phyloP scores from a whole-genome alignment of 352 stramenopile genomes.

The Pythium myriotylum region DNA sequence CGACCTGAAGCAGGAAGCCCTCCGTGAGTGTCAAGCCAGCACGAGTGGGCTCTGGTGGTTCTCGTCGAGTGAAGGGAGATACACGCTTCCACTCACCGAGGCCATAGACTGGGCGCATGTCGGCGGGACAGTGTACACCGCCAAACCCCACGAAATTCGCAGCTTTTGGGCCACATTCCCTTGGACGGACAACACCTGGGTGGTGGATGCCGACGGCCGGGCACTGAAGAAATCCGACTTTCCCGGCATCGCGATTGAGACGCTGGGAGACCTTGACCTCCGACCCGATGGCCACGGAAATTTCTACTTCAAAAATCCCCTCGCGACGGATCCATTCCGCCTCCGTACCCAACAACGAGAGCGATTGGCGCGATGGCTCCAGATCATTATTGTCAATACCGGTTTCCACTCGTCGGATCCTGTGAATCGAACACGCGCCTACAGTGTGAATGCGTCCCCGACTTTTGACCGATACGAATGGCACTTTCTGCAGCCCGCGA shows the following conservation, averaged over 20 bases:
- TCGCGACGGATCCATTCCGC: neutral
- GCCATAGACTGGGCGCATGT: too few relatives aligned
- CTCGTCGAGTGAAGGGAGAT: too few relatives aligned
- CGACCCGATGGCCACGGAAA: neutral
- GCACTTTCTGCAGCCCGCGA: neutral
- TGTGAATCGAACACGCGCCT: neutral
- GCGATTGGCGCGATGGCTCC: neutral
- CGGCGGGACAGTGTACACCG: neutral
- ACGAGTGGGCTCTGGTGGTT: too few relatives aligned
- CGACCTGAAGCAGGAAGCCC: too few relatives aligned
- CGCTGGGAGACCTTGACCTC: too few relatives aligned
- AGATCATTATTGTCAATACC: conserved; percentile 1
- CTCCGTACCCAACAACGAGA: neutral
- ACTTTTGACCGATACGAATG: conserved; percentile 5
- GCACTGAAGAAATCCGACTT: too few relatives aligned
- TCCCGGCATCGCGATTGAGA: too few relatives aligned
- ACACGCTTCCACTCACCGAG: neutral
- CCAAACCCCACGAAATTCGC: conserved; percentile 1
- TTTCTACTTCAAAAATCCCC: conserved; percentile 4
- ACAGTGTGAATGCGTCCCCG: neutral
- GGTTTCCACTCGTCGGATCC: neutral
- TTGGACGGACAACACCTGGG: conserved; percentile 1
- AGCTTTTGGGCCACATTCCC: conserved; percentile 1
- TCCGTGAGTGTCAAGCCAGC: too few relatives aligned
- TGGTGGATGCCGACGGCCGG: neutral